Conservation (phyloP, 2,329 filamentous ascomycete genomes). For the Paraconiothyrium brasiliense region DNA sequence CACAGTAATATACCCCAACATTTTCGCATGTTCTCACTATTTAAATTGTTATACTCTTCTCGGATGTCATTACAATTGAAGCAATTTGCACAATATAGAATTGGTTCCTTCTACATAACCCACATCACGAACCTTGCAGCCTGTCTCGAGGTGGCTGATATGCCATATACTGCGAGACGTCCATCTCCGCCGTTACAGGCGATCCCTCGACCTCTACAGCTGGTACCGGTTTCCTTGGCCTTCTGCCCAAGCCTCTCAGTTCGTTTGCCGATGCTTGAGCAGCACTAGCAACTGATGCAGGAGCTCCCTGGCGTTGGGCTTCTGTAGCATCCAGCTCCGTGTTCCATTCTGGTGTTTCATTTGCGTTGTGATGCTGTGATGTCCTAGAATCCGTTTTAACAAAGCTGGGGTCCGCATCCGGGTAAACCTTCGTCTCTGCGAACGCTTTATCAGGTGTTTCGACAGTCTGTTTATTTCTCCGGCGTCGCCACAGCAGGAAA, state of each 20-base stretch:
- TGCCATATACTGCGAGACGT: not conserved
- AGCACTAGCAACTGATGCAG: not conserved
- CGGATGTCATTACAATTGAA: no score
- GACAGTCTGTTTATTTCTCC: slow-evolving; percentile 14
- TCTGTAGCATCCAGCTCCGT: slow-evolving; percentile 32
- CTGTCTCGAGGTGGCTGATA: not conserved
- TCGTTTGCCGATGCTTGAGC: slow-evolving; percentile 18
- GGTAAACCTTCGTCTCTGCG: slow-evolving; percentile 5
- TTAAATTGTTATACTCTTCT: no score
- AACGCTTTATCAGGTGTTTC: not conserved
- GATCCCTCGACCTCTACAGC: slow-evolving; percentile 31
- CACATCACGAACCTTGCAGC: not conserved
- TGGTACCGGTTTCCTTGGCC: slow-evolving; percentile 29
- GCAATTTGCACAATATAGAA: no score
- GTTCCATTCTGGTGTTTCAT: slow-evolving; percentile 36
- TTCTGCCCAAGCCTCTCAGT: slow-evolving; percentile 25
- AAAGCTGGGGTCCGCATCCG: not conserved
- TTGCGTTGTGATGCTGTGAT: not conserved
- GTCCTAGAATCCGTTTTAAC: not conserved
- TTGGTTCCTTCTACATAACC: no score
- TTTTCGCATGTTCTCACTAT: no score
- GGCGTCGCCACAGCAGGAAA: slow-evolving; percentile 30
- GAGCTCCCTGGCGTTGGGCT: slow-evolving; percentile 19
- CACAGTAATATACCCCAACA: not conserved
- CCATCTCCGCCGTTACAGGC: slow-evolving; percentile 12